Evolutionary conservation across 306 rosid species (phyloP).

Genomic region (Sphenostylis stenocarpa): DNA sequence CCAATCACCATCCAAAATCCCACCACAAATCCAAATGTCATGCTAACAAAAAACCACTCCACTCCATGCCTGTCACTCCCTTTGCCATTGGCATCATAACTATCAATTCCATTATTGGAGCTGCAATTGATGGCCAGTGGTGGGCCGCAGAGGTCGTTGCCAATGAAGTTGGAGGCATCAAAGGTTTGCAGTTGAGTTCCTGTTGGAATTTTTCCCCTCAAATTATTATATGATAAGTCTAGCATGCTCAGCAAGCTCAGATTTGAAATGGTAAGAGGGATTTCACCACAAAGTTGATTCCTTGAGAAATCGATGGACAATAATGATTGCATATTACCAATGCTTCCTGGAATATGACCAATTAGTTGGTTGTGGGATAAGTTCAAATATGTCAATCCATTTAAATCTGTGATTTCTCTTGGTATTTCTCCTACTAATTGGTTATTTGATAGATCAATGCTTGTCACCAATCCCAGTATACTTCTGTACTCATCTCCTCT

Average conservation of each 20-base stretch:
- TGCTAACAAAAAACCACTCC: slow-evolving; percentile 19
- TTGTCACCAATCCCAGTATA: neutral
- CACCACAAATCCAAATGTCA: slow-evolving; percentile 16
- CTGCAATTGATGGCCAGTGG: slow-evolving; percentile 2
- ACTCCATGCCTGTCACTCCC: neutral
- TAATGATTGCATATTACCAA: slow-evolving; percentile 25
- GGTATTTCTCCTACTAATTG: neutral
- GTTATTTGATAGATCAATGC: neutral
- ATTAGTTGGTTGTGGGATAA: slow-evolving; percentile 29
- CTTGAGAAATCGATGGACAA: slow-evolving; percentile 31
- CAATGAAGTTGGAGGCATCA: slow-evolving; percentile 27
- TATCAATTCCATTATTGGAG: neutral
- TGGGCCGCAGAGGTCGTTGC: slow-evolving; percentile 29
- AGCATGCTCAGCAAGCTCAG: slow-evolving; percentile 21
- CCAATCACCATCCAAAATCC: slow-evolving; percentile 28
- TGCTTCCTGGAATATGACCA: slow-evolving; percentile 26
- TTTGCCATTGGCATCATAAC: neutral
- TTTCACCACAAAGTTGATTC: slow-evolving; percentile 35
- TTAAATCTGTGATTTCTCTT: neutral
- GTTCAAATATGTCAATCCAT: slow-evolving; percentile 13
- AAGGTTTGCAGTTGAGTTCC: slow-evolving; percentile 39
- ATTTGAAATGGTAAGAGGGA: slow-evolving; percentile 29
- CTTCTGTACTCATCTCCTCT: neutral
- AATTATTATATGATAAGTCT: slow-evolving; percentile 37
- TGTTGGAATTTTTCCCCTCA: slow-evolving; percentile 33